Base-by-base conservation (phyloP, 192 early-diverging fungal genomes). In the Coemansia sp. region DNA sequence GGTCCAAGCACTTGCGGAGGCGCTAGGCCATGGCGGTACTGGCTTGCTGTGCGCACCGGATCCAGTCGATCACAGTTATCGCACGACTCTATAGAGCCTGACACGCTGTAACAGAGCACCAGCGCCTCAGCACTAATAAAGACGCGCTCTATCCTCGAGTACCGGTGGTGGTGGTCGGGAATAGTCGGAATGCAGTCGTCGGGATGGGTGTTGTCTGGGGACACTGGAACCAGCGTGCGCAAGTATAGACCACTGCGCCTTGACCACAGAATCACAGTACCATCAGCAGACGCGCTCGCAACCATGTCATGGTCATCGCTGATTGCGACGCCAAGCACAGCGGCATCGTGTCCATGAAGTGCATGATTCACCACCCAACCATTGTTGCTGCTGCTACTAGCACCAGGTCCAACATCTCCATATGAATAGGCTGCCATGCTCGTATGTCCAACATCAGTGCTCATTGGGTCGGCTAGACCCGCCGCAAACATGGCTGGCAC, bases 401-500 rank as follows among this genome's bases (percentile, higher is more conserved):
- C 43, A 23, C 51, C 33, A 33, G 60, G 9, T 14, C 62, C 53
- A 13, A 20, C 36, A 33, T 37, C 35, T 37, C 55, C 63, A 5
- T 11, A 51, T 10, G 63, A 51, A 16, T 65, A 68, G 6, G 66
- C 73, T 13, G 66, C 66, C 65, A 67, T 67, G 60, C 71, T 73
- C 21, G 72, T 74, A 24, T 74, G 45, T 2, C 74, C 74, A 20
- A 76, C 31, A 16, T 58, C 69, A 6, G 69, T 57, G 35, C 67
- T 65, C 75, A 77, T 77, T 24, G 75, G 75, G 31, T 77, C 69
- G 5, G 65, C 75, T 10, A 77, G 58, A 18, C 74, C 75, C 3
- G 75, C 28, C 2, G 75, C 75, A 65, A 77, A 77, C 58, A 71
- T 18, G 53, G 28, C 53, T n/a, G 53, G 53, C 10, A 65, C 61